phyloP scores from a whole-genome alignment of 2,329 filamentous ascomycete genomes.

The Raffaelea arxii region DNA sequence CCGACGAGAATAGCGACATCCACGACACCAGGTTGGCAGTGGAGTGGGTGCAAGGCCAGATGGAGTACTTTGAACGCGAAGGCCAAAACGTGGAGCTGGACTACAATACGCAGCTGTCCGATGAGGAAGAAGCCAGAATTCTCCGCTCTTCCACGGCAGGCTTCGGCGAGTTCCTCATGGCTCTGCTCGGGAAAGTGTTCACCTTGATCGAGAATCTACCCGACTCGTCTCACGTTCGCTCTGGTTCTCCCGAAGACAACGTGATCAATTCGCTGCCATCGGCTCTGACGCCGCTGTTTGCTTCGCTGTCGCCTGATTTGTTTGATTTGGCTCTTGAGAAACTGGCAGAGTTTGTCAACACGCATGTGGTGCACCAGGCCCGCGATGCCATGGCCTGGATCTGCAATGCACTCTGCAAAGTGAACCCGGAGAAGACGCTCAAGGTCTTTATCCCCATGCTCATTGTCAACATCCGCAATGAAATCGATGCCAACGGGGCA shows the following conservation, averaged over 20 bases:
- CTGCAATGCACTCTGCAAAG: conserved; percentile 90
- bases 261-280: conserved; percentile 93
- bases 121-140: conserved; percentile 80
- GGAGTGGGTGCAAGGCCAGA: conserved; percentile 88
- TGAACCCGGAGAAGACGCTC: conserved; percentile 85
- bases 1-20: conserved; percentile 55
- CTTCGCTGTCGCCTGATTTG: conserved; percentile 82
- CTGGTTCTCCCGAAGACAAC: conserved; percentile 89
- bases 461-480: conserved; percentile 82
- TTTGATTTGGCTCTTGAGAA: conserved; percentile 90
- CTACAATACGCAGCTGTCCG: conserved; percentile 70
- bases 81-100: conserved; percentile 78
- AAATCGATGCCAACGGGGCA: conserved; percentile 94
- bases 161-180: conserved; percentile 84
- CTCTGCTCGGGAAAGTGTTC: conserved; percentile 88
- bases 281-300: conserved; percentile 81
- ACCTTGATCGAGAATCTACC: conserved; percentile 91
- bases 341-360: conserved; percentile 80
- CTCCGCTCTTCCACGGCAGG: conserved; percentile 89
- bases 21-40: conserved; percentile 71
- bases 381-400: conserved; percentile 98
- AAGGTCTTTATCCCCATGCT: conserved; percentile 86
- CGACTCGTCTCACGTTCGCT: conserved; percentile 77
- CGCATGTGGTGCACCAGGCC: conserved; percentile 94
- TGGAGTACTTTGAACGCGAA: conserved; percentile 85